Conservation (phyloP, 257 asterid species). For the Linaria vulgaris region DNA sequence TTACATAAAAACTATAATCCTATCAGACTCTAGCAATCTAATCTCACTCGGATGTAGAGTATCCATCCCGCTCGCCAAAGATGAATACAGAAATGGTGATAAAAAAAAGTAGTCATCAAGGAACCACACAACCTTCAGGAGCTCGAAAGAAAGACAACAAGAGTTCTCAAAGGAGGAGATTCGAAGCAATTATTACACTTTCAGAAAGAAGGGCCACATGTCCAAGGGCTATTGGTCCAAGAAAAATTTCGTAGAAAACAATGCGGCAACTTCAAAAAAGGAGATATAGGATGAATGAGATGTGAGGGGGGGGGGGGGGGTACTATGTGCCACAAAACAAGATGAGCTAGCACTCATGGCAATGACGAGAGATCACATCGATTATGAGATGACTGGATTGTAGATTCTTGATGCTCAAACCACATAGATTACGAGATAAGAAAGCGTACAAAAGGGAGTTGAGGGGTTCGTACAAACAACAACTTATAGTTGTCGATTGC, state of each 20-base stretch:
- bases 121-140: too few relatives aligned
- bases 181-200: constrained; percentile 15
- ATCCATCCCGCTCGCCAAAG: too few relatives aligned
- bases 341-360: constrained; percentile 8
- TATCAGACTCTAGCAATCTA: too few relatives aligned
- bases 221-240: constrained; percentile 8
- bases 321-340: neutral
- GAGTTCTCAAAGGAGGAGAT: neutral
- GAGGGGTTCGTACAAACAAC: constrained; percentile 13
- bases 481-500: constrained; percentile 19
- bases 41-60: too few relatives aligned
- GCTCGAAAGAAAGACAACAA: too few relatives aligned
- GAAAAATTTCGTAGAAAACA: constrained; percentile 11
- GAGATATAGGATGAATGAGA: constrained; percentile 31
- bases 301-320: too few relatives aligned
- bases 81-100: too few relatives aligned
- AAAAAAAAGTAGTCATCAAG: too few relatives aligned
- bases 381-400: constrained; percentile 24
- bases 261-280: constrained; percentile 12
- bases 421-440: constrained; percentile 11
- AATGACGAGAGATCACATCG: neutral
- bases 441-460: constrained; percentile 12
- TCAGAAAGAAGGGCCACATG: constrained; percentile 5
- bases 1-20: too few relatives aligned
- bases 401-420: constrained; percentile 24